Base-by-base conservation (phyloP, 768 basidiomycete genomes). In the Calocera viscosa region DNA sequence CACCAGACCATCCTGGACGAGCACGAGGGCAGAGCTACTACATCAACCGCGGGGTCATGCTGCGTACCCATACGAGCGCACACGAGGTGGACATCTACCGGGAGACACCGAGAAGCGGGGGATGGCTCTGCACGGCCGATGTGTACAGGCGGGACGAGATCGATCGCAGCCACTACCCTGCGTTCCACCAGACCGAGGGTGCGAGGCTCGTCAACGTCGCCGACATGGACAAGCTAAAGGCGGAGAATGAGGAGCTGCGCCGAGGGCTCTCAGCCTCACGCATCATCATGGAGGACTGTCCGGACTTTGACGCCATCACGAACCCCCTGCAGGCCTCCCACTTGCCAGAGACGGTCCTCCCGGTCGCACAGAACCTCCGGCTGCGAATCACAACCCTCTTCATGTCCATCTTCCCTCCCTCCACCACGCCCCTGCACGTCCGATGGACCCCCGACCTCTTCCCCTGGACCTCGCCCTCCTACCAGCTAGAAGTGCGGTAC, bases 141-240 rank as follows among this genome's bases (percentile, higher is more conserved):
- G 96, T 99, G 65, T 99, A 98, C 77, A 80, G 96, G 64, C 85
- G 96, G 72, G 96, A 99, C 82, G 96, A 98, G 77, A 98, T 99
- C 69, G 96, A 99, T 78, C 83, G 84, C 14, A 90, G 89, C 10
- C 96, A 99, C 74, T 96, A 97, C 75, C 96, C 96, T 3, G 91
- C 96, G 39, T 99, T 99, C 74, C 96, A 99, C 77, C 96, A 99
- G 78, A 91, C 96, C 78, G 96, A 99, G 74, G 96, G 95, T 33
- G 92, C 94, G 14, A 79, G 86, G 34, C 53, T 60, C 30, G 53
- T 60, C 24, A 60, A 60, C 19, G 26, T 60, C 11, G 30, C 16
- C 24, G 53, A 60, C 30, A 86, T 97, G 66, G 82, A 86, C 66
- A 49, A 67, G 1, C 81, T 94, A 22, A 80, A 84, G 64, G 83